Base-by-base conservation (phyloP, 139 green algal genomes). In the Eudorina sp. region DNA sequence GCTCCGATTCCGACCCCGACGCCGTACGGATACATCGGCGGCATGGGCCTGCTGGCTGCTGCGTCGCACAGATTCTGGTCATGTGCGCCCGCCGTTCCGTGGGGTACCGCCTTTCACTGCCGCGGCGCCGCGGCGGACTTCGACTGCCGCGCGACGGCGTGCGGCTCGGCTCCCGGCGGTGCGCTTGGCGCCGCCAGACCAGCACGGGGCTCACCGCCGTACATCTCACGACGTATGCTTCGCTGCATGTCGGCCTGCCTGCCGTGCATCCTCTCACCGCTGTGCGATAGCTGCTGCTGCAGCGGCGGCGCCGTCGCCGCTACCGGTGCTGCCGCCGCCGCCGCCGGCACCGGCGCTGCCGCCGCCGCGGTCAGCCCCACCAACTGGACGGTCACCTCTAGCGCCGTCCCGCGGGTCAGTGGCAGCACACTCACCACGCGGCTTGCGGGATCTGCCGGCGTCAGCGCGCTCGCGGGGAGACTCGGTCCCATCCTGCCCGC, bases 371-470 rank as follows among this genome's bases (percentile, higher is more conserved):
- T 0, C 4, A 81, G 2, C 11, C 45, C 45, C n/a, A 16, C 4
- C 27, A 81, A 45, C 45, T 31, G 41, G 27, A 81, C 41, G 11
- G 73, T 81, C 9, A 81, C 43, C 46, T 81, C 73, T 45, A 81
- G 45, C 8, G 45, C 73, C 11, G 45, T 21, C 43, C 73, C 73
- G 16, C 45, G 18, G 29, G 11, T 25, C 45, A 64, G 13, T 2
- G 73, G 73, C 21, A 81, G 41, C 43, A 62, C 43, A 5, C 25
- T 18, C 73, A 43, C 73, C 45, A 43, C 43, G 29, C 25, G 45
- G 66, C 31, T 18, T 18, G 38, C 46, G 31, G 40, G 19, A 34
- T 6, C 43, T 55, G 70, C 41, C 70, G 21, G 41, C 70, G 25
- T 11, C 70, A 34, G 62, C 62, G 19, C 48, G 48, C 48, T 55